Evolutionary conservation across 441 rosid genomes (phyloP).

Genomic region (Raphanus hybrid): DNA sequence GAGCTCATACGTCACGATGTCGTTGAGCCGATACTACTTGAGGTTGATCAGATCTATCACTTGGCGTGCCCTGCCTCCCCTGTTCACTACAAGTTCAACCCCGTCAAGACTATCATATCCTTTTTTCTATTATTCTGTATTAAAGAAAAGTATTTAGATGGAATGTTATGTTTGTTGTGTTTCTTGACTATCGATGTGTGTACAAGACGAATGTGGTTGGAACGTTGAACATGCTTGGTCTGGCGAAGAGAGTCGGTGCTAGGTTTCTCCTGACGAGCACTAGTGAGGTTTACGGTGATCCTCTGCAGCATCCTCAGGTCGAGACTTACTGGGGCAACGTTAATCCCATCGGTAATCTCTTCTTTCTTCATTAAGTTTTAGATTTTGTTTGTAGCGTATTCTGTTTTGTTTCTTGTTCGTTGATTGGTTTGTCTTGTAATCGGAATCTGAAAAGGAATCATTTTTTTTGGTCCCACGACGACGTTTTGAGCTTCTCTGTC

Average conservation of each 20-base stretch:
- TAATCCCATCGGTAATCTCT: constrained; percentile 69
- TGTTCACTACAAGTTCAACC: constrained; percentile 88
- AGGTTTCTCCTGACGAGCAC: constrained; percentile 78
- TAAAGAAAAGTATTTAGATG: background rate
- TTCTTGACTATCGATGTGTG: constrained; percentile 43
- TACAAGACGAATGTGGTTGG: constrained; percentile 92
- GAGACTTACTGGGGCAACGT: constrained; percentile 93
- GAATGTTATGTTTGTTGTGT: constrained; percentile 6
- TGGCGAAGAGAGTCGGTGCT: constrained; percentile 83
- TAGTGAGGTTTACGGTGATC: constrained; percentile 87
- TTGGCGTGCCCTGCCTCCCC: constrained; percentile 87
- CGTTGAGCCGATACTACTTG: constrained; percentile 68
- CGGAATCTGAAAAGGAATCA: constrained; percentile 15
- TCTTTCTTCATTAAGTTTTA: background rate
- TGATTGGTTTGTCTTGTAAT: no score
- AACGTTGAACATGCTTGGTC: constrained; percentile 79
- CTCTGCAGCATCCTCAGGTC: constrained; percentile 80
- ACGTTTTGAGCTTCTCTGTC: constrained; percentile 3
- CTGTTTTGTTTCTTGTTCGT: background rate
- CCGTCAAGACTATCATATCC: constrained; percentile 88
- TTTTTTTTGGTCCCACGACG: constrained; percentile 4
- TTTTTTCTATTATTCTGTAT: background rate
- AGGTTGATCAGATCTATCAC: constrained; percentile 85
- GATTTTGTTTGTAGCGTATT: background rate
- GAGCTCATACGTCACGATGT: constrained; percentile 80